Percentiles rank a stretch among this genome's conserved stretches.
Conservation (phyloP, 2,329 filamentous ascomycete genomes). For the Microdochium bolleyi region DNA sequence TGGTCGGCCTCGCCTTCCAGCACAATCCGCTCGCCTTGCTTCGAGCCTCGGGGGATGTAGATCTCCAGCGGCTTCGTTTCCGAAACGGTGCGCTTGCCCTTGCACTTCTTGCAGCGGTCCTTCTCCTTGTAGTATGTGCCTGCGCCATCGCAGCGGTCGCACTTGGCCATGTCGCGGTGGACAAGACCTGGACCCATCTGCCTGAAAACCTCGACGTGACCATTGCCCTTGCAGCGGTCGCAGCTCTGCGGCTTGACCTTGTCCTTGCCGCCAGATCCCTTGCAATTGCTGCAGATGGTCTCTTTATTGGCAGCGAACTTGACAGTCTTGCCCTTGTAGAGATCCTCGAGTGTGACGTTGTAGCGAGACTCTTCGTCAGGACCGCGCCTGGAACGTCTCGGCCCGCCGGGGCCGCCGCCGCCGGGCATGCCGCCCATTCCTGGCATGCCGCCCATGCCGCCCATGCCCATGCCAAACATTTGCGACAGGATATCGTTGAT, state of each 20-base stretch:
- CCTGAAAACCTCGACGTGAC: constrained; percentile 67
- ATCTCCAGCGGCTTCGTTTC: constrained; percentile 94
- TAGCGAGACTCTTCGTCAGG: constrained; percentile 85
- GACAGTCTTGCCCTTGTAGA: constrained; percentile 98
- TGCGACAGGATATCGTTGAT: constrained; percentile 88
- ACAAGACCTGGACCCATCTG: constrained; percentile 83
- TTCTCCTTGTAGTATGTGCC: constrained; percentile 89
- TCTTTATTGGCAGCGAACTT: constrained; percentile 96
- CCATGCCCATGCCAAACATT: constrained; percentile 76
- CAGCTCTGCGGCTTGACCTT: constrained; percentile 81
- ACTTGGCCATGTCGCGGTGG: constrained; percentile 70
- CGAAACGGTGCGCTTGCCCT: constrained; percentile 78
- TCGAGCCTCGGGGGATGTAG: constrained; percentile 83
- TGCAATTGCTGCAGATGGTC: constrained; percentile 78
- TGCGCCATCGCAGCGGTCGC: constrained; percentile 76
- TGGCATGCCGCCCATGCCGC: constrained; percentile 12
- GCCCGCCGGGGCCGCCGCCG: constrained; percentile 35
- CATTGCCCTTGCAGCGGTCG: constrained; percentile 75
- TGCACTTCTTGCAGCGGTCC: constrained; percentile 98
- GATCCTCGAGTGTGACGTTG: constrained; percentile 82
- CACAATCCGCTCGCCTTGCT: constrained; percentile 82
- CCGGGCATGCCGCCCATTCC: constrained; percentile 30
- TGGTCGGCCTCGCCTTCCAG: constrained; percentile 94
- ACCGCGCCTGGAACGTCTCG: constrained; percentile 60
- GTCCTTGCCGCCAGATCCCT: constrained; percentile 83